phyloP scores from a whole-genome alignment of 139 green algal genomes.

The Chlorella sp. region DNA sequence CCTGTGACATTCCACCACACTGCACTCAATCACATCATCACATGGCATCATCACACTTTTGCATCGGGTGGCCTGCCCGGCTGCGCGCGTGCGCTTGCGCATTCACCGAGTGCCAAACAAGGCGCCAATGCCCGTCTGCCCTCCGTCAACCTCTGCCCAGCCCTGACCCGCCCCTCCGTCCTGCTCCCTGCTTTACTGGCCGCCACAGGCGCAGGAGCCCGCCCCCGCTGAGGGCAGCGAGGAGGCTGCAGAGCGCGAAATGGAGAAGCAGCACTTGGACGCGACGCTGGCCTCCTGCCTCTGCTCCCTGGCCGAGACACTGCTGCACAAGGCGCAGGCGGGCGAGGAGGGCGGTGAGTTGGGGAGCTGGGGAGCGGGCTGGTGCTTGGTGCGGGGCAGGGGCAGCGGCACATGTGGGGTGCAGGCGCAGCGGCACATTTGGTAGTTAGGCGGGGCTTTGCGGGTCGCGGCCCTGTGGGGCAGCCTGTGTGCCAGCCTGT shows the following conservation, averaged over 20 bases:
- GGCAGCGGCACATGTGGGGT: too few relatives aligned
- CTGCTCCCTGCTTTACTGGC: not conserved
- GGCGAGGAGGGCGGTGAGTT: constrained; percentile 24
- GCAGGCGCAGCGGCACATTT: too few relatives aligned
- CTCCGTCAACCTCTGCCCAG: not conserved
- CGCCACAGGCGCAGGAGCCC: constrained; percentile 9
- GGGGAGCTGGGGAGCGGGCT: too few relatives aligned
- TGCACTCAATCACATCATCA: not conserved
- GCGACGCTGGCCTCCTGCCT: constrained; percentile 59
- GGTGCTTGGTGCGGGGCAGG: too few relatives aligned
- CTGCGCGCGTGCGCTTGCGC: too few relatives aligned
- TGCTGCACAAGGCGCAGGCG: constrained; percentile 46
- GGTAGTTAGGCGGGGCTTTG: too few relatives aligned
- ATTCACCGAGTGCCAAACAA: too few relatives aligned
- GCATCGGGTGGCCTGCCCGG: not conserved
- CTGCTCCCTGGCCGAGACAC: constrained; percentile 73
- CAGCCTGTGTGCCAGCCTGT: too few relatives aligned
- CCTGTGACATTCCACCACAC: not conserved
- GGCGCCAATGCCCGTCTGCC: too few relatives aligned
- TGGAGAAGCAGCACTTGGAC: constrained; percentile 38
- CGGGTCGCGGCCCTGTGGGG: too few relatives aligned
- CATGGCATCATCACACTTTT: not conserved
- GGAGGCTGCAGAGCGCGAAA: not conserved
- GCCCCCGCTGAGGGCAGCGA: not conserved
- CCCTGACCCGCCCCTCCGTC: not conserved